These are phyloP conservation scores for Ceratopteris richardii DNA, from an alignment of 75 land plant species.

Conservation along the genomic window DNA sequence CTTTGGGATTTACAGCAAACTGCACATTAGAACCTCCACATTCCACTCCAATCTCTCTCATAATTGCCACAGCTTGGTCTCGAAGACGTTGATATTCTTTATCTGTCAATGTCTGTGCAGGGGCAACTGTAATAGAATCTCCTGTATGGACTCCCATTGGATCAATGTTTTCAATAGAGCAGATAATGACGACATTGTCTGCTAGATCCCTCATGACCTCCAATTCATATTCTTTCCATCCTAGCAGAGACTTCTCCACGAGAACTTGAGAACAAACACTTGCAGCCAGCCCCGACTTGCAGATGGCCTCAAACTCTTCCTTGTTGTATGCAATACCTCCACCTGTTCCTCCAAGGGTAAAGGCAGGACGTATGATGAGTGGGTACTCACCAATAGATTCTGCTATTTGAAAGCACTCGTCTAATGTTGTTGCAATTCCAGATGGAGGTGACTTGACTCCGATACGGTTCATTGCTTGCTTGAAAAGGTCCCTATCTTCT, in stretches of 20 bases:
- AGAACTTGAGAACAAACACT: conserved; percentile 82
- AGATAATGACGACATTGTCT: conserved; percentile 97
- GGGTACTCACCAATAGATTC: conserved; percentile 78
- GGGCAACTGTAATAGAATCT: conserved; percentile 97
- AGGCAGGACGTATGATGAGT: conserved; percentile 87
- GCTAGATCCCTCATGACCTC: conserved; percentile 99
- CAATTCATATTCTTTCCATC: conserved; percentile 99
- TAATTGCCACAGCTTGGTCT: conserved; percentile 84
- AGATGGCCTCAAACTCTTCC: conserved; percentile 90
- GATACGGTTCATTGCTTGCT: conserved; percentile 84
- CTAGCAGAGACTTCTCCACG: conserved; percentile 92
- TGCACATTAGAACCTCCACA: conserved; percentile 99
- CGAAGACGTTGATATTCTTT: conserved; percentile 94
- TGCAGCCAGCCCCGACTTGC: conserved; percentile 92
- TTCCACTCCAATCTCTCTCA: conserved; percentile 97
- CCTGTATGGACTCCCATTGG: conserved; percentile 99
- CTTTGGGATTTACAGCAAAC: conserved; percentile 92
- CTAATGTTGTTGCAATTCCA: conserved; percentile 69
- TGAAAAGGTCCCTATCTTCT: conserved; percentile 88
- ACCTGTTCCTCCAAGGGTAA: conserved; percentile 96
- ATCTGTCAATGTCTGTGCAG: conserved; percentile 95
- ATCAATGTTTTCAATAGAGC: conserved; percentile 97
- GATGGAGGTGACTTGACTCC: conserved; percentile 96
- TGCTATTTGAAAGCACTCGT: conserved; percentile 79
- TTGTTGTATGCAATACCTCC: conserved; percentile 97